These are phyloP conservation scores for Vickermania spadyakhi DNA, from an alignment of 208 protist species.

Conservation along the genomic window DNA sequence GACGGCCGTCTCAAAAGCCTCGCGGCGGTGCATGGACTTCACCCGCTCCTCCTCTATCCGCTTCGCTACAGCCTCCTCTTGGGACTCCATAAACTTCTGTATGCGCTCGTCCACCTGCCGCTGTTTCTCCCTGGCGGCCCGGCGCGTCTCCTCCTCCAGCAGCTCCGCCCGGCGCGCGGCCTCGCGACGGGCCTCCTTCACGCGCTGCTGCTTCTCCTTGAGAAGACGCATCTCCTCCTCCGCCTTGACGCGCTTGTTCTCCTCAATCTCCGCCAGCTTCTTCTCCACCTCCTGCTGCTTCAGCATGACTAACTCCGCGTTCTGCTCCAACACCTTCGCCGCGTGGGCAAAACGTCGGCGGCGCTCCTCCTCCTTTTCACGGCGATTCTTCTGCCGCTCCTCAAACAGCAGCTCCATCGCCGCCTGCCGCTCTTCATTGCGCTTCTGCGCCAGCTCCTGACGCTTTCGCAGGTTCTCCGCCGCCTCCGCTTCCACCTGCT, in stretches of 20 bases:
- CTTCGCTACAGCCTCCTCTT: conserved; percentile 23
- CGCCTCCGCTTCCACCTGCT: conserved; percentile 39
- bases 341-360: conserved; percentile 38
- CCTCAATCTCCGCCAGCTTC: conserved; percentile 25
- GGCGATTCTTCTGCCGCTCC: conserved; percentile 17
- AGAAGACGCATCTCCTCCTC: conserved; percentile 29
- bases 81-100: conserved; percentile 22
- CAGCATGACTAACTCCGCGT: conserved; percentile 22
- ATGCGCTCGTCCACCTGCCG: conserved; percentile 40
- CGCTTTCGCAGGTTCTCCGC: conserved; percentile 30
- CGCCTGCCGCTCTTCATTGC: conserved; percentile 30
- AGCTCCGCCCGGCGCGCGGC: conserved; percentile 31
- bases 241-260: conserved; percentile 20
- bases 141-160: conserved; percentile 33
- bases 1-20: conserved; percentile 15
- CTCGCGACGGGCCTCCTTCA: conserved; percentile 28
- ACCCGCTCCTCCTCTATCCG: conserved; percentile 23
- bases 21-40: conserved; percentile 25
- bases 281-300: conserved; percentile 39
- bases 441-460: conserved; percentile 33
- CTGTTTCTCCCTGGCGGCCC: conserved; percentile 43
- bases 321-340: conserved; percentile 24
- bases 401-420: conserved; percentile 31
- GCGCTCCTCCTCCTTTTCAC: conserved; percentile 43
- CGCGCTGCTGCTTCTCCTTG: conserved; percentile 30